Conservation (phyloP, 2,329 filamentous ascomycete genomes). For the Ophiognomonia clavigignenti-juglandacearum region DNA sequence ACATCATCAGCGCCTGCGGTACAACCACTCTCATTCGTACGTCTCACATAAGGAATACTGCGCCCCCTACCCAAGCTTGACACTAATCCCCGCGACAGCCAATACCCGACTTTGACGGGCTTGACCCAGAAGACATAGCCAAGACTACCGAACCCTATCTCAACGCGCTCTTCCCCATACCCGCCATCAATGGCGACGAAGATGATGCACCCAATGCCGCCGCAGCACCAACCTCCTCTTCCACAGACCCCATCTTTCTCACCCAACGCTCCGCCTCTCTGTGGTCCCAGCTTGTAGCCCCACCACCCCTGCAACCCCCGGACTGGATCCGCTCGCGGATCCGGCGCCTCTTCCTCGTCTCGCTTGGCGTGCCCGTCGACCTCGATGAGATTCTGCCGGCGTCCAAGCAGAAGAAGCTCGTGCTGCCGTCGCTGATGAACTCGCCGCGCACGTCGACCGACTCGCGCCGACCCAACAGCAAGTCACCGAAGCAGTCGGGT, state of each 20-base stretch:
- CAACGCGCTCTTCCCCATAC: constrained; percentile 58
- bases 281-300: constrained; percentile 94
- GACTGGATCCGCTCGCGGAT: constrained; percentile 98
- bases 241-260: constrained; percentile 65
- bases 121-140: constrained; percentile 56
- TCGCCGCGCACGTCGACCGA: constrained; percentile 54
- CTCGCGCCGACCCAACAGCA: constrained; percentile 40
- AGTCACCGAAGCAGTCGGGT: constrained; percentile 18
- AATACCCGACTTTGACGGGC: constrained; percentile 62
- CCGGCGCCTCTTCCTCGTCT: constrained; percentile 89
- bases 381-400: constrained; percentile 95
- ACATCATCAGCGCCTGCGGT: constrained; percentile 22
- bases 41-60: background rate
- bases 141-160: constrained; percentile 62
- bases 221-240: constrained; percentile 43
- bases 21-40: constrained; percentile 26
- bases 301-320: constrained; percentile 88
- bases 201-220: too few relatives aligned
- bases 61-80: background rate
- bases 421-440: constrained; percentile 78
- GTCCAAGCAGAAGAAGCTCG: constrained; percentile 95
- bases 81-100: constrained; percentile 39
- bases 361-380: constrained; percentile 91
- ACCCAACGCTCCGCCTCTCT: constrained; percentile 84
- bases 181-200: constrained; percentile 44